Evolutionary conservation across 1,284 basidiomycete species (phyloP).

Genomic region (Melanopsichium pennsylvanicum): DNA sequence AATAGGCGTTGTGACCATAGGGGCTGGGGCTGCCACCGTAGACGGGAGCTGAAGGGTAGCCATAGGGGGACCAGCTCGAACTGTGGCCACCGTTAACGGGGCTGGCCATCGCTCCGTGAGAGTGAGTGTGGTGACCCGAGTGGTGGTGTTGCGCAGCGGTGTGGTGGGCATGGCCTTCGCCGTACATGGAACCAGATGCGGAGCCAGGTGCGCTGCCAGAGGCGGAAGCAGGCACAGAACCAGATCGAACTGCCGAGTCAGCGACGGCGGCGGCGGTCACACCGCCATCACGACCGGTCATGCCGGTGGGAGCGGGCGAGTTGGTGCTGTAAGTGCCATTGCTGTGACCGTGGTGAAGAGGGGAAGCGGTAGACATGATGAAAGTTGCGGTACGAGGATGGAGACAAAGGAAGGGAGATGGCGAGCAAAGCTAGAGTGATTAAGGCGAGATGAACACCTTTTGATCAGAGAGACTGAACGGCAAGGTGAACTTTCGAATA

Average conservation of each 20-base stretch:
- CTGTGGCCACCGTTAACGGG: slow-evolving; percentile 46
- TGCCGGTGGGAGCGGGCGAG: slow-evolving; percentile 38
- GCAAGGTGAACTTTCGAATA: neutral
- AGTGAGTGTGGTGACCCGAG: slow-evolving; percentile 34
- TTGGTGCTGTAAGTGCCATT: slow-evolving; percentile 44
- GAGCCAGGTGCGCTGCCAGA: slow-evolving; percentile 47
- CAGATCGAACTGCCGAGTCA: slow-evolving; percentile 41
- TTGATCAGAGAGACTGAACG: neutral
- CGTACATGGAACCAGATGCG: slow-evolving; percentile 44
- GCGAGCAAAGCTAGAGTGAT: neutral
- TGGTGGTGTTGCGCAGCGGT: slow-evolving; percentile 41
- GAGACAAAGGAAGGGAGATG: neutral
- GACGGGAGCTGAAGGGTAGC: slow-evolving; percentile 45
- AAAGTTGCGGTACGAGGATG: neutral
- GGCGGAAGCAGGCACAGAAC: slow-evolving; percentile 39
- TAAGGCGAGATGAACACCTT: neutral
- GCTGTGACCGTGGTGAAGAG: slow-evolving; percentile 49
- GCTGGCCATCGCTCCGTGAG: slow-evolving; percentile 37
- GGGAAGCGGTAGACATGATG: slow-evolving; percentile 46
- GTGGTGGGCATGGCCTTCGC: slow-evolving; percentile 42
- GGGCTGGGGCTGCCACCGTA: slow-evolving; percentile 45
- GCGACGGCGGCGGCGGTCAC: slow-evolving; percentile 35
- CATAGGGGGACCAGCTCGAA: slow-evolving; percentile 49
- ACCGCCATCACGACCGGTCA: slow-evolving; percentile 35
- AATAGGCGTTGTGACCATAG: slow-evolving; percentile 49